Evolutionary conservation across 345 rosid genomes (phyloP).

Genomic region (Eutrema yunnanense): DNA sequence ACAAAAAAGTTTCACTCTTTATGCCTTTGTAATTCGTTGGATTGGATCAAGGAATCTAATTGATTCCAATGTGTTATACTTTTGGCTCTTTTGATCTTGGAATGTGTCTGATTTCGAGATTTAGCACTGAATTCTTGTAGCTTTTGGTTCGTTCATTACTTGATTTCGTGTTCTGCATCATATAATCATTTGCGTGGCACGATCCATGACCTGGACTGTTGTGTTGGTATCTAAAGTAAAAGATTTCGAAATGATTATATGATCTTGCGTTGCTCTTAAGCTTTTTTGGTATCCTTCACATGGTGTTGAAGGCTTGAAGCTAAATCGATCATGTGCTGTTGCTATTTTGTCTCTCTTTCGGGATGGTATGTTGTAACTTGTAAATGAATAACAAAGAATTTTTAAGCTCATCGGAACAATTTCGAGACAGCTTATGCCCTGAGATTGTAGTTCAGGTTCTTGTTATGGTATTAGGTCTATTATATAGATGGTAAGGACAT

Average conservation of each 20-base stretch:
- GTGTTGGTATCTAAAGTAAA: not conserved
- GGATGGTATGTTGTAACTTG: not conserved
- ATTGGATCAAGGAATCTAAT: slow-evolving; percentile 1
- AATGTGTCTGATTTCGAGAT: not conserved
- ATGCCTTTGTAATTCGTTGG: not conserved
- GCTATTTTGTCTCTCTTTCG: not conserved
- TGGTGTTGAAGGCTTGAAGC: not conserved
- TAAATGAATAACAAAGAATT: not conserved
- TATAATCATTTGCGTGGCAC: not conserved
- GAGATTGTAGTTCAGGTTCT: not conserved
- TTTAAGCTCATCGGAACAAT: not conserved
- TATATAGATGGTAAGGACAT: not conserved
- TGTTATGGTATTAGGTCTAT: not conserved
- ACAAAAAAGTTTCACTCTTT: not conserved
- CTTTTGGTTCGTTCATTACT: not conserved
- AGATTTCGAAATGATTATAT: not conserved
- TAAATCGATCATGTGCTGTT: not conserved
- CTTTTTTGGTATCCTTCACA: not conserved
- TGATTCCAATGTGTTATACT: not conserved
- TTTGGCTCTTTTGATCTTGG: not conserved
- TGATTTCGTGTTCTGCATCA: not conserved
- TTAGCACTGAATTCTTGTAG: not conserved
- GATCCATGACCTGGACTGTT: not conserved
- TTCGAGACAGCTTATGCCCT: not conserved
- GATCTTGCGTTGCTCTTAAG: not conserved